Evolutionary conservation across 106 monocot species (phyloP).

Genomic region (Alisma plantagoaquatica): DNA sequence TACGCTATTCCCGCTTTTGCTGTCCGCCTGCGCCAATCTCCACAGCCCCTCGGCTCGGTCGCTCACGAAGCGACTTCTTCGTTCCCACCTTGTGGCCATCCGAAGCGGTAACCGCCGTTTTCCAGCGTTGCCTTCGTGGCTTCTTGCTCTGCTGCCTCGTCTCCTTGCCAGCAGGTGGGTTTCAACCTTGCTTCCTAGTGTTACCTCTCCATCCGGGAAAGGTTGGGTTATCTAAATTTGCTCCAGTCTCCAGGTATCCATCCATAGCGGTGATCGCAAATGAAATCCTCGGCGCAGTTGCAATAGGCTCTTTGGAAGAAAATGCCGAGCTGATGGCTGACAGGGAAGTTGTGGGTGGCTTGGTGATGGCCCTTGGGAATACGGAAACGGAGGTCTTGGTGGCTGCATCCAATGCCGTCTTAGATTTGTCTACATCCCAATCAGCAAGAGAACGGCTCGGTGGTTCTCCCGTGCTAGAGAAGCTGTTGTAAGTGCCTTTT

Average conservation of each 20-base stretch:
- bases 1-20: slow-evolving; percentile 3
- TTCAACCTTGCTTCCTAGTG: neutral
- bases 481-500: slow-evolving; percentile 42
- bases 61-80: slow-evolving; percentile 14
- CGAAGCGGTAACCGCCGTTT: no score
- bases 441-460: slow-evolving; percentile 36
- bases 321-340: slow-evolving; percentile 33
- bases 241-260: slow-evolving; percentile 19
- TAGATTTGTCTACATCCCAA: slow-evolving; percentile 47
- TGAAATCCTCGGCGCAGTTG: slow-evolving; percentile 37
- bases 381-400: slow-evolving; percentile 6
- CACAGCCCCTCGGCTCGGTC: neutral
- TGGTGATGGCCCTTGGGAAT: slow-evolving; percentile 30
- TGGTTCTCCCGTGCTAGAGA: slow-evolving; percentile 17
- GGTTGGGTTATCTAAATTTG: neutral
- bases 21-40: slow-evolving; percentile 12
- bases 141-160: slow-evolving; percentile 36
- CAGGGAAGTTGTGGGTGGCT: slow-evolving; percentile 10
- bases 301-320: slow-evolving; percentile 31
- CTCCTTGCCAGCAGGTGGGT: slow-evolving; percentile 12
- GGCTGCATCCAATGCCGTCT: slow-evolving; percentile 43
- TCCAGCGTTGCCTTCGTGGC: slow-evolving; percentile 10
- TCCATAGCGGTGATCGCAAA: slow-evolving; percentile 26
- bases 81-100: slow-evolving; percentile 16
- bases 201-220: neutral